These are phyloP conservation scores for Sphenostylis stenocarpa DNA, from an alignment of 306 rosid genomes.

Conservation along the genomic window DNA sequence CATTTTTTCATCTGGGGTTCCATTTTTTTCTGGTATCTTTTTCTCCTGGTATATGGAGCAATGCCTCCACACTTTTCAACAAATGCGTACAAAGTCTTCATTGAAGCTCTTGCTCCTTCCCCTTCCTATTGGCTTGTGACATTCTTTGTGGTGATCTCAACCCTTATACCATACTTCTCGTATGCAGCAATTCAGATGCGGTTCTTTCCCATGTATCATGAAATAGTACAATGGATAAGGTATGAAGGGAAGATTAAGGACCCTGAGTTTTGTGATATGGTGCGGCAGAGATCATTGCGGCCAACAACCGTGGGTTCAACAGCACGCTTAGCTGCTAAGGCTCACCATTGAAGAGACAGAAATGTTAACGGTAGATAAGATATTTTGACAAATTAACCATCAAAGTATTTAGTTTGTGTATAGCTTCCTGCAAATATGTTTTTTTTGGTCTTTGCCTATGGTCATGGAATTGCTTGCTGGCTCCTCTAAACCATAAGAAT, in stretches of 20 bases:
- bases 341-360: neutral
- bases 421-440: conserved; percentile 14
- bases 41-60: neutral
- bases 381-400: neutral
- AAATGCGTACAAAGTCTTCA: neutral
- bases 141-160: conserved; percentile 26
- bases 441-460: neutral
- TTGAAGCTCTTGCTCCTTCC: conserved; percentile 20
- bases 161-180: conserved; percentile 16
- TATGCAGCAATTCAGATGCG: conserved; percentile 21
- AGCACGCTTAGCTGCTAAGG: neutral
- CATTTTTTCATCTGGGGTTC: conserved; percentile 20
- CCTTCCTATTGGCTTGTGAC: conserved; percentile 24
- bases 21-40: conserved; percentile 7
- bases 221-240: conserved; percentile 12
- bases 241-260: conserved; percentile 10
- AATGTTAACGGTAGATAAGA: neutral
- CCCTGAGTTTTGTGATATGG: conserved; percentile 1
- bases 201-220: conserved; percentile 18
- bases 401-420: neutral
- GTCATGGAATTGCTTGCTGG: conserved; percentile 18
- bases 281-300: neutral
- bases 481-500: neutral
- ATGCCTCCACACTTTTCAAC: neutral
- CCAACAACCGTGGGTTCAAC: neutral